Conservation (phyloP, 208 protist species). For the Tritrichomonas foetus region DNA sequence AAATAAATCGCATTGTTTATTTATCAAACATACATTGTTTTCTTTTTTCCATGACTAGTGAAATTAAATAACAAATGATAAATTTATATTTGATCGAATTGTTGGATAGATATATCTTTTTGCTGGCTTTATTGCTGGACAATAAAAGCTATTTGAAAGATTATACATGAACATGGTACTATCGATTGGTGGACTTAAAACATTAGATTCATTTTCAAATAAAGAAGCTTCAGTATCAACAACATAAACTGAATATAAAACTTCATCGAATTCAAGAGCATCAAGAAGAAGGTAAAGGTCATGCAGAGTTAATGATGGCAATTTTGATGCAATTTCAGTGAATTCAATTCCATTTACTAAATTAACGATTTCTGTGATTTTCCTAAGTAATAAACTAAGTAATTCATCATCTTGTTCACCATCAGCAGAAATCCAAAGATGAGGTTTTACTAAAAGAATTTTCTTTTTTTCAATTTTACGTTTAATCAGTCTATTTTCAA, state of each 20-base stretch:
- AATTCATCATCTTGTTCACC: neutral
- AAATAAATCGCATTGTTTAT: too few relatives aligned
- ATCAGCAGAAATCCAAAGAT: neutral
- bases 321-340: neutral
- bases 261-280: neutral
- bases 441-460: neutral
- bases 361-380: neutral
- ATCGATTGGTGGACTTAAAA: neutral
- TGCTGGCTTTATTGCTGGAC: too few relatives aligned
- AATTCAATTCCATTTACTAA: neutral
- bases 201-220: neutral
- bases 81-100: too few relatives aligned
- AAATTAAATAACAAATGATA: too few relatives aligned
- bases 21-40: too few relatives aligned
- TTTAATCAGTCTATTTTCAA: neutral
- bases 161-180: too few relatives aligned
- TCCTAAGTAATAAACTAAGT: neutral
- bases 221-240: neutral
- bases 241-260: neutral
- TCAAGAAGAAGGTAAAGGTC: neutral
- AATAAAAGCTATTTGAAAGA: too few relatives aligned
- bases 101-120: too few relatives aligned
- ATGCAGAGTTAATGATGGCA: neutral
- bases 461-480: neutral
- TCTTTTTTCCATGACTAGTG: too few relatives aligned